Conservation (phyloP, 257 asterid genomes). For the Solanum tarapatanum region DNA sequence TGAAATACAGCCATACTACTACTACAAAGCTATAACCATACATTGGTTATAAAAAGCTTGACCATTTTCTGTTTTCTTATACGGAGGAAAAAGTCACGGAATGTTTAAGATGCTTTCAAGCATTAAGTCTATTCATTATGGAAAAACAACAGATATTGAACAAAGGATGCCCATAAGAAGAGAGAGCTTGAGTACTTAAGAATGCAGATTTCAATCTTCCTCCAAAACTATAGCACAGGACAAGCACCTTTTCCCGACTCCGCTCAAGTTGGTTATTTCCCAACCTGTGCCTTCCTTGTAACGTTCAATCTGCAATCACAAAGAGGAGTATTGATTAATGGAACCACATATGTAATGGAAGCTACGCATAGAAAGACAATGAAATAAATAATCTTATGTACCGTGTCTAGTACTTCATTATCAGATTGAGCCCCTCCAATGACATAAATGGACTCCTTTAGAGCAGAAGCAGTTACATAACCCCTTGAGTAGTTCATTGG, state of each 20-base stretch:
- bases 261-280: constrained; percentile 29
- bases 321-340: background rate
- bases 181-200: background rate
- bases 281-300: constrained; percentile 74
- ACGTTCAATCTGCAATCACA: constrained; percentile 46
- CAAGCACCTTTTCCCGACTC: constrained; percentile 45
- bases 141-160: background rate
- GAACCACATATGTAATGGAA: background rate
- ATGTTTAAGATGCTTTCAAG: background rate
- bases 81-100: background rate
- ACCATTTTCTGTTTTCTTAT: background rate
- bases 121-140: background rate
- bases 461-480: constrained; percentile 37
- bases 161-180: background rate
- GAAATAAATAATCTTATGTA: constrained; percentile 2
- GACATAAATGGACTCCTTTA: constrained; percentile 43
- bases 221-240: constrained; percentile 50
- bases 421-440: constrained; percentile 49
- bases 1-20: too few relatives aligned
- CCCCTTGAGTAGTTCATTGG: constrained; percentile 58
- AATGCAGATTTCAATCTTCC: constrained; percentile 3
- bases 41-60: background rate
- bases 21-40: background rate
- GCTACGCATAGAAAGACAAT: background rate
- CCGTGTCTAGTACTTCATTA: constrained; percentile 30